A percentile compares a stretch with the other conserved stretches of the same genome.
Conservation (phyloP, 208 protist genomes). For the Leishmania tarentolae region DNA sequence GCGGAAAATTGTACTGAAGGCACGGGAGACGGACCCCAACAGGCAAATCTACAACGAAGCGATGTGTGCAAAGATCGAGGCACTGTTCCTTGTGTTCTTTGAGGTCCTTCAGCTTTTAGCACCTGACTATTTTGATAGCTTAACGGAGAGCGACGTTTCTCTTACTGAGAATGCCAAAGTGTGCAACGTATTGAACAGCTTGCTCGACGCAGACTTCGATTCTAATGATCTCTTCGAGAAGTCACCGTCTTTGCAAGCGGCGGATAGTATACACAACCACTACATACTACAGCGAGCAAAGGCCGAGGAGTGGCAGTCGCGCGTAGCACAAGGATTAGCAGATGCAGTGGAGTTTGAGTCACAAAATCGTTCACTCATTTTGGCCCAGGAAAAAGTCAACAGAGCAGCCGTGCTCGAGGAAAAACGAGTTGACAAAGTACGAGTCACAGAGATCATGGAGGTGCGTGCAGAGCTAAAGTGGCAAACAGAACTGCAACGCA, state of each 20-base stretch:
- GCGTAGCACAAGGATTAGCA: conserved; percentile 49
- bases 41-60: conserved; percentile 89
- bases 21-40: conserved; percentile 77
- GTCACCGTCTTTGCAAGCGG: conserved; percentile 30
- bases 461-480: conserved; percentile 38
- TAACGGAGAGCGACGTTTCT: neutral
- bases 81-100: conserved; percentile 58
- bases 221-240: conserved; percentile 35
- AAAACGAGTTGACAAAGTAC: conserved; percentile 32
- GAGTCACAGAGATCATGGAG: conserved; percentile 30
- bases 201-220: conserved; percentile 19
- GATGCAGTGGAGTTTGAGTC: conserved; percentile 57
- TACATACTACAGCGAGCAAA: conserved; percentile 49
- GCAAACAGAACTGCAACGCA: conserved; percentile 46
- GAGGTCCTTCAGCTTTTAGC: conserved; percentile 3
- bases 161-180: neutral
- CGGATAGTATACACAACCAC: conserved; percentile 43
- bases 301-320: conserved; percentile 64
- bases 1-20: conserved; percentile 70
- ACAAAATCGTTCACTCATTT: conserved; percentile 30
- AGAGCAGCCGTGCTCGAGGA: conserved; percentile 33
- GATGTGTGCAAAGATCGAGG: conserved; percentile 87
- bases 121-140: neutral
- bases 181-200: neutral
- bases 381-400: conserved; percentile 42